Percentiles rank a stretch among this genome's conserved stretches.
Conservation (phyloP, 371 early-diverging fungal genomes). For the Circinella umbellata region DNA sequence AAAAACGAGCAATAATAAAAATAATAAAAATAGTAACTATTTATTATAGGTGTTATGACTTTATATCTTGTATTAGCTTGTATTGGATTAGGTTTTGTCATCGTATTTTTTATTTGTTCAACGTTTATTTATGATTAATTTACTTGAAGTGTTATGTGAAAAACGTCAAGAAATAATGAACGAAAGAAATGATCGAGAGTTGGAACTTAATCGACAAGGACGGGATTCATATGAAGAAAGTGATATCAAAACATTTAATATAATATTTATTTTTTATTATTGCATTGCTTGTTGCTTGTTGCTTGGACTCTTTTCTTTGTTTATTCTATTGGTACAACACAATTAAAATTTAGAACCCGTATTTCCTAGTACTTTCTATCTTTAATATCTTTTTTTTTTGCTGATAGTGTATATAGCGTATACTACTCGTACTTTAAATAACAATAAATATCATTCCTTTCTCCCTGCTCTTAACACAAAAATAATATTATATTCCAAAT, state of each 20-base stretch:
- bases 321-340: neutral
- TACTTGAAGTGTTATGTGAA: conserved; percentile 32
- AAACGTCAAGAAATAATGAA: conserved; percentile 43
- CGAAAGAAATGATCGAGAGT: conserved; percentile 41
- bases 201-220: conserved; percentile 36
- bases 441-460: no score
- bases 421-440: no score
- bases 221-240: conserved; percentile 39
- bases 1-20: no score
- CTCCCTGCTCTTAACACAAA: no score
- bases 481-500: no score
- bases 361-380: no score
- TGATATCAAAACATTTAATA: conserved; percentile 10
- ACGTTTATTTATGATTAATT: conserved; percentile 31
- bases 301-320: neutral
- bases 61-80: conserved; percentile 40
- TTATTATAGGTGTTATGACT: conserved; percentile 36
- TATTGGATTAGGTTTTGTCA: conserved; percentile 41
- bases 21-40: neutral
- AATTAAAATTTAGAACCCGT: neutral
- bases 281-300: neutral
- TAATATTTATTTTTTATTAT: conserved; percentile 22
- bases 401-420: no score
- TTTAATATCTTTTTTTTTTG: no score
- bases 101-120: conserved; percentile 35